Percentiles rank a stretch among this genome's conserved stretches.
phyloP scores from a whole-genome alignment of 768 basidiomycete species.

The Lactarius quietus region DNA sequence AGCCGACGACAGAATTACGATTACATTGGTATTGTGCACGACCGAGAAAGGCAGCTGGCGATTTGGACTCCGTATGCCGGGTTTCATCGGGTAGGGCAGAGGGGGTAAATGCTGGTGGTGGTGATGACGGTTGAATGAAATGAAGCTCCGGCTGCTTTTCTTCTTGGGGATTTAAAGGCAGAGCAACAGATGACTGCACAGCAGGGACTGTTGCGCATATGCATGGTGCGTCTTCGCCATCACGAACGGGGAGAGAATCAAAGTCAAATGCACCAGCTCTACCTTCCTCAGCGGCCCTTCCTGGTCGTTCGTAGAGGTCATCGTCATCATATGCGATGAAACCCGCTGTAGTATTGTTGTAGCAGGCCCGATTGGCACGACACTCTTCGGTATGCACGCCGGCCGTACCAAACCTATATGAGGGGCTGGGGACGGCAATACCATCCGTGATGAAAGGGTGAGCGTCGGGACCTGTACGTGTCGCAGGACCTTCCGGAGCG shows the following conservation, averaged over 20 bases:
- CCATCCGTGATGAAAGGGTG: constrained; percentile 26
- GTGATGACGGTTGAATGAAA: background rate
- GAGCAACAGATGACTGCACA: constrained; percentile 25
- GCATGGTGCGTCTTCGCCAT: constrained; percentile 24
- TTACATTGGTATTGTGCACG: constrained; percentile 23
- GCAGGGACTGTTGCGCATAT: constrained; percentile 20
- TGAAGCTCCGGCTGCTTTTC: constrained; percentile 3
- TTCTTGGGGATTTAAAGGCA: constrained; percentile 19
- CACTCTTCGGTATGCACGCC: constrained; percentile 22
- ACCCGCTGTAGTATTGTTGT: constrained; percentile 30
- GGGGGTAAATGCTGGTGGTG: background rate
- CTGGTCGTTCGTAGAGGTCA: constrained; percentile 21
- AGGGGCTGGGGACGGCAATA: constrained; percentile 12
- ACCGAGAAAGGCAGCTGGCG: constrained; percentile 16
- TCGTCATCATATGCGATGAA: constrained; percentile 35
- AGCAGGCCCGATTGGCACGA: constrained; percentile 25
- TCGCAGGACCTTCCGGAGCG: constrained; percentile 44
- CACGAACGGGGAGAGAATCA: constrained; percentile 34
- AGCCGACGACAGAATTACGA: constrained; percentile 6
- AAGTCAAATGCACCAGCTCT: constrained; percentile 35
- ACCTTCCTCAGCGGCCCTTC: constrained; percentile 20
- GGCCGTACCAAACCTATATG: constrained; percentile 22
- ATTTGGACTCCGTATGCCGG: constrained; percentile 5
- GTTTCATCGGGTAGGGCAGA: background rate
- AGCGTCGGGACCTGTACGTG: constrained; percentile 37